Percentiles rank a stretch among this genome's conserved stretches.
Evolutionary conservation across 305 asterid genomes (phyloP).

Genomic region (Solanum aculeatissimum): DNA sequence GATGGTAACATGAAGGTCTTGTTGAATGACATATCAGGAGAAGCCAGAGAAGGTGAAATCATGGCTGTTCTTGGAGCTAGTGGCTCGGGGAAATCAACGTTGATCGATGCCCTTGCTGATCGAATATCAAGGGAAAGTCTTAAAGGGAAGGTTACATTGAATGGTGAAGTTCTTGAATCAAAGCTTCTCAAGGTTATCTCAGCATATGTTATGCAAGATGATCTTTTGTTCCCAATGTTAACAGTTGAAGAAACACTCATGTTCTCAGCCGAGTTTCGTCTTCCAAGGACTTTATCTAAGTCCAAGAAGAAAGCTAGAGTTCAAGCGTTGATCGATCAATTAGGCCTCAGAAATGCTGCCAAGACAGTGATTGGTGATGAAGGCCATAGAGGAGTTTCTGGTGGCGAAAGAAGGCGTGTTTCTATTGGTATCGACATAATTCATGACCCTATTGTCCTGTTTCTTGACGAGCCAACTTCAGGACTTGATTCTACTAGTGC

Average conservation of each 20-base stretch:
- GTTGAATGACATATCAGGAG: conserved; percentile 51
- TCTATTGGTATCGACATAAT: conserved; percentile 75
- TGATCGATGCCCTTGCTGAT: conserved; percentile 66
- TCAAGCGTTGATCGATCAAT: conserved; percentile 53
- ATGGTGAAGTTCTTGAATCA: conserved; percentile 53
- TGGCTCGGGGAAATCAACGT: conserved; percentile 75
- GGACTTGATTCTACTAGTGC: conserved; percentile 87
- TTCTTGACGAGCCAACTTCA: conserved; percentile 84
- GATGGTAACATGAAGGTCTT: conserved; percentile 22
- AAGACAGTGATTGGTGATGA: conserved; percentile 72
- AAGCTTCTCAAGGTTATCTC: conserved; percentile 64
- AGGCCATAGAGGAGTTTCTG: conserved; percentile 81
- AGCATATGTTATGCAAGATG: conserved; percentile 83
- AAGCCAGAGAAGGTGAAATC: conserved; percentile 76
- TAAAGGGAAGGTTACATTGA: conserved; percentile 43
- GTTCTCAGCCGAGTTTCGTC: conserved; percentile 73
- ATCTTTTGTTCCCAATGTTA: conserved; percentile 60
- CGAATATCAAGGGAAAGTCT: conserved; percentile 59
- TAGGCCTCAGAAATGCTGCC: conserved; percentile 60
- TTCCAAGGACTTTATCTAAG: conserved; percentile 40
- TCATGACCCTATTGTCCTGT: conserved; percentile 67
- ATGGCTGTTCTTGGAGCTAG: conserved; percentile 81
- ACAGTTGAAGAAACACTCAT: conserved; percentile 77
- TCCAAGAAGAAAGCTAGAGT: conserved; percentile 48
- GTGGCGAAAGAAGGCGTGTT: conserved; percentile 77